Conservation (phyloP, 805 yeast genomes). For the Blastobotrys americana region DNA sequence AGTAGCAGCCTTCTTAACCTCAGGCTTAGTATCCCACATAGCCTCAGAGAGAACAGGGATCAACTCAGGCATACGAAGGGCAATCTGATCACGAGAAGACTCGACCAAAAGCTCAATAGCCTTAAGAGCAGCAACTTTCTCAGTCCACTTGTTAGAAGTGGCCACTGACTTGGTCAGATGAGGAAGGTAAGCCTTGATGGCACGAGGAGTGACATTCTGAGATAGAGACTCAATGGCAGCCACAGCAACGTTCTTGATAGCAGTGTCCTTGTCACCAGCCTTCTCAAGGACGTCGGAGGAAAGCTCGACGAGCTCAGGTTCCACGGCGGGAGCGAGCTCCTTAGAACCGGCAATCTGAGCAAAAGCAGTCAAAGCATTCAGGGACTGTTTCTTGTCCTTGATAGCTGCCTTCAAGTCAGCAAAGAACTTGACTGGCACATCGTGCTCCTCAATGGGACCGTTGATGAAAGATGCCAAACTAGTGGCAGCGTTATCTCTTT, state of each 20-base stretch:
- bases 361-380: constrained; percentile 79
- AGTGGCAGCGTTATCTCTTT: constrained; percentile 76
- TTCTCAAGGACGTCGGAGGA: constrained; percentile 62
- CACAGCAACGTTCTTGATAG: constrained; percentile 64
- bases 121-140: constrained; percentile 84
- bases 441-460: constrained; percentile 97
- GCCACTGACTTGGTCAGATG: constrained; percentile 61
- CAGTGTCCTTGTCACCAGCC: constrained; percentile 87
- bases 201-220: constrained; percentile 79
- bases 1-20: constrained; percentile 95
- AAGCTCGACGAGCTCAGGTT: constrained; percentile 85
- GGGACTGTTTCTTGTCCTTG: constrained; percentile 68
- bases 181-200: constrained; percentile 87
- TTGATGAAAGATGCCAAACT: constrained; percentile 90
- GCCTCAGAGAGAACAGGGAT: constrained; percentile 98
- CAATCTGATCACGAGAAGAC: constrained; percentile 90
- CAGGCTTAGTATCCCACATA: constrained; percentile 99
- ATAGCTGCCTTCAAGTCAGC: constrained; percentile 66
- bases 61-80: constrained; percentile 98
- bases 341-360: constrained; percentile 70
- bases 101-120: constrained; percentile 85
- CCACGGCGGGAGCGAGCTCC: constrained; percentile 82
- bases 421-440: constrained; percentile 88
- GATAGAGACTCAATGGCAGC: constrained; percentile 73
- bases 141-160: constrained; percentile 85